Evolutionary conservation across 1,284 basidiomycete genomes (phyloP).

Genomic region (Psilocybe mexicana): DNA sequence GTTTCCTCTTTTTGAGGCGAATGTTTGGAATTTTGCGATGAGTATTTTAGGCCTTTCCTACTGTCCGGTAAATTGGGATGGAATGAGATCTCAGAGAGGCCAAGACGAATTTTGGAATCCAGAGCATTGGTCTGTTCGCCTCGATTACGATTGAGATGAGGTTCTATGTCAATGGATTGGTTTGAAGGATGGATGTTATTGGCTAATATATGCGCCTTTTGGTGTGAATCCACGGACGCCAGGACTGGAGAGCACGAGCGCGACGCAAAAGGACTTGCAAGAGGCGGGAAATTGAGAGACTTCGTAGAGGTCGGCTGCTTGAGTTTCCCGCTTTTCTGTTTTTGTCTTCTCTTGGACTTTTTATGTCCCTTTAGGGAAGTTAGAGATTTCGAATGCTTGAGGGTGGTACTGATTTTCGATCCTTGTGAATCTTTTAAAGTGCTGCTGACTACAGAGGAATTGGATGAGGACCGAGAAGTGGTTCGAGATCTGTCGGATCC

Average conservation of each 20-base stretch:
- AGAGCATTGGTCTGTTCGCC: not conserved
- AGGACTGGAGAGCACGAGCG: constrained; percentile 30
- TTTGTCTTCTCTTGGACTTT: constrained; percentile 5
- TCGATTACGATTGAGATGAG: not conserved
- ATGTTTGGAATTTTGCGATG: too few relatives aligned
- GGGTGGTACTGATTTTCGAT: not conserved
- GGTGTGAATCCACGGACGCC: not conserved
- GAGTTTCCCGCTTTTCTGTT: not conserved
- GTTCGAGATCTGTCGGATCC: constrained; percentile 7
- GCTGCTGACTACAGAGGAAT: constrained; percentile 17
- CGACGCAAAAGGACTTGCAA: constrained; percentile 43
- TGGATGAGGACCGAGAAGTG: constrained; percentile 18
- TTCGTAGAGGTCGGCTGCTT: not conserved
- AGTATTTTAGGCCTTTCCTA: not conserved
- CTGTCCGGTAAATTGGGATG: constrained; percentile 11
- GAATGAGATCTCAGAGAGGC: constrained; percentile 7
- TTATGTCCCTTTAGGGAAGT: constrained; percentile 3
- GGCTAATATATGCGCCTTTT: constrained; percentile 13
- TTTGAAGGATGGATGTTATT: not conserved
- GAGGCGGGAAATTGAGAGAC: constrained; percentile 28
- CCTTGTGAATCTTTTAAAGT: constrained; percentile 2
- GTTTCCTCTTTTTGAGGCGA: not conserved
- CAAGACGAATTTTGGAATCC: not conserved
- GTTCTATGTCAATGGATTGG: not conserved
- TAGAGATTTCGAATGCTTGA: constrained; percentile 14